Evolutionary conservation across 2,329 filamentous ascomycete species (phyloP), one percentile per base, ranked within the genome.

Genomic region (Penicillium sp.): DNA sequence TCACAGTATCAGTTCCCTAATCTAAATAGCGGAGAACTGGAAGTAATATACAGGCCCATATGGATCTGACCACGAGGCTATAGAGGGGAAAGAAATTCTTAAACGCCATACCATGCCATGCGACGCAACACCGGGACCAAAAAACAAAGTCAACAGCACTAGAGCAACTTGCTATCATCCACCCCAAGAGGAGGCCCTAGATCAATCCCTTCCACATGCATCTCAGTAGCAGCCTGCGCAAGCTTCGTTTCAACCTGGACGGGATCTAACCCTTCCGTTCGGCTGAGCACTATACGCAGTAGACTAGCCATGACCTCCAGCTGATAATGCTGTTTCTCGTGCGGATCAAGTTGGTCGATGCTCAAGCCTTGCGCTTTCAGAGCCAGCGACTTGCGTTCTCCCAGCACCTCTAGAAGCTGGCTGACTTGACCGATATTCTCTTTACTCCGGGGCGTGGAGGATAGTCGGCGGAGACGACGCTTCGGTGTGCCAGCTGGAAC

Each of bases 391-490:
- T 78, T 78, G 54, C 72, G 73, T 8, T 78, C 71, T 35, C 75
- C 76, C n/a, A 84, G 71, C 45, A 76, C 66, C 28, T 77, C 71
- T 4, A 84, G 70, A n/a, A 83, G 73, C 14, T 74, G 74, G n/a
- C 75, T 74, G 10, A 84, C 78, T 48, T 78, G 73, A 3, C 70
- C 68, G 37, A 83, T 76, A 53, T 81, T 80, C 51, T 78, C 77
- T 65, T 80, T 79, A 28, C 75, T 79, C 26, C 75, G 75, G 0
- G 80, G 76, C 0, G 75, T 76, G 11, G 70, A 71, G 33, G 76
- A 75, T 25, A 80, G 63, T 25, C 79, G 76, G 6, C 80, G 71
- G 33, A 80, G 75, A 38, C 76, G 75, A 62, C 76, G 70, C 55
- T 73, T 71, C 43, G 72, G 69, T 59, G 73, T 70, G 42, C 72